Evolutionary conservation across 352 stramenopile genomes (phyloP).

Genomic region (Phytophthora quininea): DNA sequence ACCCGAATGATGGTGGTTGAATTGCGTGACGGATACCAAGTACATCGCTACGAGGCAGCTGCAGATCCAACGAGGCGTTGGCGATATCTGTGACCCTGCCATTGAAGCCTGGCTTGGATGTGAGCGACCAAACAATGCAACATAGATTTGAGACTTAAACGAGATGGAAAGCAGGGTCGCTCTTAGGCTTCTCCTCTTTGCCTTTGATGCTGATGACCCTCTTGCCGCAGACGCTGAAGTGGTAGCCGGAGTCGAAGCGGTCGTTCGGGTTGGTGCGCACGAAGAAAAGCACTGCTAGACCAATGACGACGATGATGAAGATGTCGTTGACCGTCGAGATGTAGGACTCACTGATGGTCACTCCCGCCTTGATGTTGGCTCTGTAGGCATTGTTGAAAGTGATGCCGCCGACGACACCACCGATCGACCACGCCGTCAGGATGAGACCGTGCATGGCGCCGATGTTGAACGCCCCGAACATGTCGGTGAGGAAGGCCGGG

Average conservation of each 20-base stretch:
- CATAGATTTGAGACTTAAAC: not conserved
- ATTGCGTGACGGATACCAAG: conserved; percentile 20
- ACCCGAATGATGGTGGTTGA: conserved; percentile 43
- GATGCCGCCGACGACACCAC: conserved; percentile 74
- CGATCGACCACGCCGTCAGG: conserved; percentile 84
- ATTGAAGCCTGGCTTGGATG: conserved; percentile 49
- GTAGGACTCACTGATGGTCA: conserved; percentile 57
- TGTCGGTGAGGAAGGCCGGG: conserved; percentile 80
- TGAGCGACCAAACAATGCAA: not conserved
- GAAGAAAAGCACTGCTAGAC: conserved; percentile 62
- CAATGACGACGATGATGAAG: conserved; percentile 53
- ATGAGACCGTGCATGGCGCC: conserved; percentile 82
- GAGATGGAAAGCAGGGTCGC: not conserved
- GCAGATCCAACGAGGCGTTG: conserved; percentile 39
- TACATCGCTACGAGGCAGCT: conserved; percentile 37
- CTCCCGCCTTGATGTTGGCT: conserved; percentile 36
- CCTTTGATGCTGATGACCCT: conserved; percentile 63
- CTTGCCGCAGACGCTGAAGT: conserved; percentile 66
- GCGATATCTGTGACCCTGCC: conserved; percentile 27
- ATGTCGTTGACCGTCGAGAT: conserved; percentile 76
- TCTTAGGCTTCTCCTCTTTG: conserved; percentile 25
- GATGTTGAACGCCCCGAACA: conserved; percentile 88
- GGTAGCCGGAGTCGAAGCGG: conserved; percentile 73
- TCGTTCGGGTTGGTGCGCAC: conserved; percentile 69
- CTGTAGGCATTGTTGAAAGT: conserved; percentile 69